Evolutionary conservation across 2,329 filamentous ascomycete species (phyloP).

Genomic region (Claviceps pazoutovae): DNA sequence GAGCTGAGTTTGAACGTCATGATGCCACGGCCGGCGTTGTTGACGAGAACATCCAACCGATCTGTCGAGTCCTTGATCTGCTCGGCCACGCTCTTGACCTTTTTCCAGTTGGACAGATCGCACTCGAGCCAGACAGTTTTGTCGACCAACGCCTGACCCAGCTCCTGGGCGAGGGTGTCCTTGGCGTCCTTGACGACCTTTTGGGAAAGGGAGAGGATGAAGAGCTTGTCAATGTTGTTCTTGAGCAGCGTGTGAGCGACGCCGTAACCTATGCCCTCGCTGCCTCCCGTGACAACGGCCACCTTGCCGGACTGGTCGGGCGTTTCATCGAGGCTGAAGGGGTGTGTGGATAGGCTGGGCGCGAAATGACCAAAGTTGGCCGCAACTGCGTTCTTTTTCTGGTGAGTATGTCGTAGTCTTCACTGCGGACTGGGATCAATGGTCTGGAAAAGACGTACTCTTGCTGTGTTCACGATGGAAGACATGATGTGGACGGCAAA

Average conservation of each 20-base stretch:
- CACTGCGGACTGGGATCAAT: not conserved
- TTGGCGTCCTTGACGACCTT: not conserved
- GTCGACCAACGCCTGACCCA: not conserved
- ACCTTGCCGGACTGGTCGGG: constrained; percentile 1
- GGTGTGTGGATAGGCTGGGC: not conserved
- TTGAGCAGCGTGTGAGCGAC: not conserved
- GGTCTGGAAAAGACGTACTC: not conserved
- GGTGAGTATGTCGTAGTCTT: not conserved
- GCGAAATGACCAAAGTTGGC: not conserved
- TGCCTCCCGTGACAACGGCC: not conserved
- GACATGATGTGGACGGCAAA: not conserved
- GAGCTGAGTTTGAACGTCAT: not conserved
- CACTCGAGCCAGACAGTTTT: not conserved
- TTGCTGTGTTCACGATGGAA: not conserved
- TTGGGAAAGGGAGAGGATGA: not conserved
- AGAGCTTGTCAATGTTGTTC: not conserved
- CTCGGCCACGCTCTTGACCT: not conserved
- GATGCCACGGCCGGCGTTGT: not conserved
- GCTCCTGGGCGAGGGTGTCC: not conserved
- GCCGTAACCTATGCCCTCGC: not conserved
- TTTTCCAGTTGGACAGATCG: not conserved
- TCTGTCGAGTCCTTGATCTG: not conserved
- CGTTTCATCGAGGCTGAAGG: constrained; percentile 1
- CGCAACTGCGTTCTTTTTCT: not conserved
- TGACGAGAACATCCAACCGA: not conserved